Evolutionary conservation across 805 yeast species (phyloP).

Genomic region (Debaryomyces maramus): DNA sequence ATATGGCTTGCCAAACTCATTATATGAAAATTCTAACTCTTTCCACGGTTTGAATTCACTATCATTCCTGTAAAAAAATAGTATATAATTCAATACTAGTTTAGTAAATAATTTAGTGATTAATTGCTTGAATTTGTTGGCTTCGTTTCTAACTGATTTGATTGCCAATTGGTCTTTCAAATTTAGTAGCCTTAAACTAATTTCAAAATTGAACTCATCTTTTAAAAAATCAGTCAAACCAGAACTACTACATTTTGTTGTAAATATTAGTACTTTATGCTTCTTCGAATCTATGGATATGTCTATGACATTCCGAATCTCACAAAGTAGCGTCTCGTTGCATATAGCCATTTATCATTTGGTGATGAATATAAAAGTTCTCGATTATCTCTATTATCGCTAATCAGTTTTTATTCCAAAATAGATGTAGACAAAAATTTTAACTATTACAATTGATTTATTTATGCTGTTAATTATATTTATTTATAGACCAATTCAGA

Average conservation of each 20-base stretch:
- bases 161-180: conserved; percentile 43
- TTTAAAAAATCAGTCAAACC: conserved; percentile 15
- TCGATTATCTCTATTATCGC: no score
- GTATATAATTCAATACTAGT: conserved; percentile 37
- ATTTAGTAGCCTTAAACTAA: conserved; percentile 45
- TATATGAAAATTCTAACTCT: conserved; percentile 27
- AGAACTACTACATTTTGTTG: conserved; percentile 14
- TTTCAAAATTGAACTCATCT: conserved; percentile 49
- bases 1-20: conserved; percentile 59
- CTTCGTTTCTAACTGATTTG: conserved; percentile 34
- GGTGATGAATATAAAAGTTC: no score
- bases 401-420: no score
- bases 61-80: conserved; percentile 12
- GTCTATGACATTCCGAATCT: background rate
- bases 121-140: conserved; percentile 39
- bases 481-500: background rate
- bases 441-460: no score
- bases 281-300: conserved; percentile 4
- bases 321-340: no score
- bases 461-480: background rate
- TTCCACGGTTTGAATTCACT: conserved; percentile 18
- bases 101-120: conserved; percentile 47
- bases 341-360: no score
- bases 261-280: background rate
- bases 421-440: no score